These are phyloP conservation scores for Apophysomyces sp. DNA, from an alignment of 371 early-diverging fungal genomes.

Conservation along the genomic window DNA sequence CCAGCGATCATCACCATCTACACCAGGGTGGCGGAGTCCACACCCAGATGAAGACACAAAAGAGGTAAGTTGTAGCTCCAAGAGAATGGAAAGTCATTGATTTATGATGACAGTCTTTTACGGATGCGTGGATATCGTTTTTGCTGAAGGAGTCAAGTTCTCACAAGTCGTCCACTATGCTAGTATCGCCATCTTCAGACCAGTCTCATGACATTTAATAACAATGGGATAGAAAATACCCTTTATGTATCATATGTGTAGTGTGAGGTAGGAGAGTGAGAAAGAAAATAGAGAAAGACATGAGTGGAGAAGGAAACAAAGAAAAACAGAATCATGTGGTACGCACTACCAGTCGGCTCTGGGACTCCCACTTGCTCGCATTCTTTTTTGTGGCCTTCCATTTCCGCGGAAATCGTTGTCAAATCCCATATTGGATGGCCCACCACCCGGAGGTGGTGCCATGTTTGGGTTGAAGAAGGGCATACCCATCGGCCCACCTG, in stretches of 20 bases:
- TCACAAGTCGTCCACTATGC: background rate
- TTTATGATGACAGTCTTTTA: conserved; percentile 60
- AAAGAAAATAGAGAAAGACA: too few relatives aligned
- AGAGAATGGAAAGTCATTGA: background rate
- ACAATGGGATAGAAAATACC: background rate
- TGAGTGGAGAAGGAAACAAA: background rate
- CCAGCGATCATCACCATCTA: conserved; percentile 12
- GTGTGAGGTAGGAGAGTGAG: too few relatives aligned
- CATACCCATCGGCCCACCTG: background rate
- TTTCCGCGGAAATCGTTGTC: background rate
- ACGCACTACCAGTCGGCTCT: background rate
- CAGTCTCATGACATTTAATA: background rate
- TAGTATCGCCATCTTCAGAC: background rate
- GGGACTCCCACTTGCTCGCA: background rate
- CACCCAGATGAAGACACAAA: conserved; percentile 34
- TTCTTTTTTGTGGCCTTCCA: background rate
- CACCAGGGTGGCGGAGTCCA: conserved; percentile 24
- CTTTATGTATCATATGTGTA: background rate
- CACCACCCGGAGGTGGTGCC: background rate
- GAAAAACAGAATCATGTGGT: background rate
- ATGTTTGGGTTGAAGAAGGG: background rate
- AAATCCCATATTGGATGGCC: background rate
- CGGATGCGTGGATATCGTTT: conserved; percentile 89
- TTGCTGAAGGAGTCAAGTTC: conserved; percentile 66
- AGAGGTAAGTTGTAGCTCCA: conserved; percentile 11